phyloP scores from a whole-genome alignment of 768 basidiomycete genomes.

The Suillus subalutaceus region DNA sequence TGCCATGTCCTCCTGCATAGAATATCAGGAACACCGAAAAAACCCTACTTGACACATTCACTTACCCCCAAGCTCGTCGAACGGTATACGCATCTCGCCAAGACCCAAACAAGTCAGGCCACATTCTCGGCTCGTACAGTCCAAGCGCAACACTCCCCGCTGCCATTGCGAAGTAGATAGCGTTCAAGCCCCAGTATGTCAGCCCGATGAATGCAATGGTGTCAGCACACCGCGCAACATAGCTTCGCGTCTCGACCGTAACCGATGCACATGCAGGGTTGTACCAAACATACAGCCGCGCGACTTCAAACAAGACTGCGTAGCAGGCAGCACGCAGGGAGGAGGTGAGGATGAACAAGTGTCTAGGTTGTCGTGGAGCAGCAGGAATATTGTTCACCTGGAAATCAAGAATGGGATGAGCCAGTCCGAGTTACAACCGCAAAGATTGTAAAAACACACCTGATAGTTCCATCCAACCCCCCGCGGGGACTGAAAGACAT shows the following conservation, averaged over 20 bases:
- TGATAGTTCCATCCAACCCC: constrained; percentile 13
- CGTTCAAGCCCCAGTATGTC: constrained; percentile 7
- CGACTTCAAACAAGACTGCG: constrained; percentile 1
- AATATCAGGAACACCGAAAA: constrained; percentile 3
- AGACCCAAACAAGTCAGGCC: constrained; percentile 42
- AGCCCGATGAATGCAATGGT: neutral
- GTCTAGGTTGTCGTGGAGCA: constrained; percentile 5
- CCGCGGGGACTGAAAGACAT: constrained; percentile 6
- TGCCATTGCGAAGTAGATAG: constrained; percentile 2
- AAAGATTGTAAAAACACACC: constrained; percentile 1
- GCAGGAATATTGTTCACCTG: constrained; percentile 9
- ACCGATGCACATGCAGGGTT: constrained; percentile 11
- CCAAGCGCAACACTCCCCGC: constrained; percentile 6
- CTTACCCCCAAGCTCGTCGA: constrained; percentile 45
- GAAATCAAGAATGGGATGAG: neutral
- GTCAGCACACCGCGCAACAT: neutral
- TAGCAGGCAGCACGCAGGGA: neutral
- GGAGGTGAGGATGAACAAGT: constrained; percentile 2
- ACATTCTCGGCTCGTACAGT: constrained; percentile 20
- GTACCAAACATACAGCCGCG: constrained; percentile 4
- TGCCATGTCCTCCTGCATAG: constrained; percentile 38
- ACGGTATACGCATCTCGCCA: constrained; percentile 40
- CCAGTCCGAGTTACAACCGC: neutral
- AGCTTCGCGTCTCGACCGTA: constrained; percentile 1
- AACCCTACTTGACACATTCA: constrained; percentile 1